A percentile compares a stretch with the other conserved stretches of the same genome.
These are phyloP conservation scores for Scenedesmus sp. DNA, from an alignment of 163 green algal genomes.

Conservation along the genomic window DNA sequence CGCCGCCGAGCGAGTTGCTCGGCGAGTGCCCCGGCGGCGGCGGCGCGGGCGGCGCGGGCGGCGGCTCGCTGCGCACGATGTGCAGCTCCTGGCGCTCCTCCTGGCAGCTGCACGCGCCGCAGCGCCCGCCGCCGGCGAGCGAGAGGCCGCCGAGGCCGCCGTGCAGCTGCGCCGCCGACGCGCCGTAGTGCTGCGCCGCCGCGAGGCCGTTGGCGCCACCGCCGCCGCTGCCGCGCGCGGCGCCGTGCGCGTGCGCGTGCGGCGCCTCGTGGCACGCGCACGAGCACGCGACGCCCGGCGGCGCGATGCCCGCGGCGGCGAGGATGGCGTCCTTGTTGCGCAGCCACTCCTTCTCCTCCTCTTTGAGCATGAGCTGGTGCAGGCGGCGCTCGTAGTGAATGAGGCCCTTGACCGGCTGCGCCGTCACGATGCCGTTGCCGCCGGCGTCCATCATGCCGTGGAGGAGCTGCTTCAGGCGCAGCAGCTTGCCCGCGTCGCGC, in stretches of 20 bases:
- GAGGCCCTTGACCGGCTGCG: slow-evolving; percentile 36
- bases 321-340: slow-evolving; percentile 32
- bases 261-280: slow-evolving; percentile 20
- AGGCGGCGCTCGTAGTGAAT: slow-evolving; percentile 92
- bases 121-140: neutral
- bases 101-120: slow-evolving; percentile 24
- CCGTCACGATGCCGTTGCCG: slow-evolving; percentile 42
- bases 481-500: slow-evolving; percentile 47
- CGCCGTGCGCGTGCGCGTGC: neutral
- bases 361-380: slow-evolving; percentile 92
- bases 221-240: neutral
- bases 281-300: slow-evolving; percentile 21
- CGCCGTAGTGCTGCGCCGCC: slow-evolving; percentile 20
- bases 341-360: slow-evolving; percentile 71
- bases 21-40: slow-evolving; percentile 4
- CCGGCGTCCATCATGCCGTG: slow-evolving; percentile 57
- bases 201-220: neutral
- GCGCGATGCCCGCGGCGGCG: slow-evolving; percentile 10
- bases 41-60: neutral
- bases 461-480: slow-evolving; percentile 54
- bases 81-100: slow-evolving; percentile 36
- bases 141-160: neutral
- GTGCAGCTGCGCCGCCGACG: neutral
- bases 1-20: slow-evolving; percentile 19
- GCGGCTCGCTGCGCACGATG: slow-evolving; percentile 14